Base-by-base conservation (phyloP, 2,329 filamentous ascomycete species). In the Didymella glomerata region DNA sequence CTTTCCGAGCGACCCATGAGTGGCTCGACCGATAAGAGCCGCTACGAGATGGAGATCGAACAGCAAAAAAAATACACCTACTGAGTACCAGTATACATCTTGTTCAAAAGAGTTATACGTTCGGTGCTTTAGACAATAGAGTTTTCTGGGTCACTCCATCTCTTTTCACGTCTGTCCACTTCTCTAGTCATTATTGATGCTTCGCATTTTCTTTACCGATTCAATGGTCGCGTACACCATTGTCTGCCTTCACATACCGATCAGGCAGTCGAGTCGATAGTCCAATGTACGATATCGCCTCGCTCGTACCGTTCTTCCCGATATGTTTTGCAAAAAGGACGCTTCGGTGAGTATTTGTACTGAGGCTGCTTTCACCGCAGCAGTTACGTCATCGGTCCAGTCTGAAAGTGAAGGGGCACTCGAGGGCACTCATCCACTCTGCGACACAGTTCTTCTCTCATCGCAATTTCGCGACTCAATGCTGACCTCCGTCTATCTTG, bases 21-120 rank as follows among this genome's bases (percentile, higher is more conserved):
- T 57, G 71, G 69, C 36, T 65, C 63, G 24, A 76, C 72, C 18
- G 71, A 75, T 53, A 73, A 75, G 56, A 76, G 69, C 54, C 72
- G 71, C 28, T 75, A 62, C 41, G 74, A 76, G 27, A 41, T 68
- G 36, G 73, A 74, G 49, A 66, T 76, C 45, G 74, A 76, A 61
- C 73, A 75, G 42, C 74, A 76, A 66, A 75, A 76, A 63, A 49
- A 62, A 34, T 76, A 70, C 61, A 76, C 73, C 72, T 75, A 71
- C 58, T 76, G 66, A 71, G 61, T n/a, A 50, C 48, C 64, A 59
- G 62, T 64, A 62, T 55, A 48, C 48, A 54, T 46, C 45, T 52
- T 57, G 59, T 54, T 50, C 45, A 4, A 30, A 50, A 49, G 20
- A 42, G 8, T 34, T 57, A 54, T 57, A 47, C 52, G 58, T 63